Base-by-base conservation (phyloP, 1,284 basidiomycete genomes). In the Chalciporus sp. region DNA sequence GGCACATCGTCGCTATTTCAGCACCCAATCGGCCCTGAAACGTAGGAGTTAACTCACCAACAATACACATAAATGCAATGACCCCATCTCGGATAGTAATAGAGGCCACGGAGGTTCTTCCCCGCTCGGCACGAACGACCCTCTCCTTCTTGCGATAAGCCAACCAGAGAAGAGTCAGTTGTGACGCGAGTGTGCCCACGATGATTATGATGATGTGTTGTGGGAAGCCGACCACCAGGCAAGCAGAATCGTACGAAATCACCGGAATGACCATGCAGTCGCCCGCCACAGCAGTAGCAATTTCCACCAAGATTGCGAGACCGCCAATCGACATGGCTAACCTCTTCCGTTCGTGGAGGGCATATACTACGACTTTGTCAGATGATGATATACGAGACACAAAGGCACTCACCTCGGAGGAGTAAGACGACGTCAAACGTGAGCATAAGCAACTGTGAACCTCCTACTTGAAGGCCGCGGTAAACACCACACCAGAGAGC, bases 11-110 rank as follows among this genome's bases (percentile, higher is more conserved):
- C 17, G 11, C 7, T n/a, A 16, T 63, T 12, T 23, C 6, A 23
- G 23, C 23, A 23, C 23, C 23, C 23, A 23, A 23, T 23, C 23
- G 23, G 2, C 6, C 23, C 23, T 23, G 23, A 23, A 23, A 23
- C 23, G 23, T 23, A 23, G 23, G 23, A 23, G 23, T 23, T 23
- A 6, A 23, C 64, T 63, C 20, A 65, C 64, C 42, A 42, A 40
- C 29, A 16, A 69, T 12, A 10, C 42, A 52, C 2, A 20, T 8
- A 11, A 69, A 66, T 9, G 55, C 61, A 1, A 61, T 1, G 7
- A 59, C 12, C 16, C 64, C 63, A 11, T 66, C 64, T 2, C 67
- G 63, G n/a, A 66, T 66, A 16, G 65, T 68, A 2, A 62, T 33
- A 16, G 51, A 62, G 12, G 51, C 56, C 20, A 68, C 37, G 6